A percentile compares a stretch with the other conserved stretches of the same genome.
Evolutionary conservation across 768 basidiomycete species (phyloP).

Genomic region (Mycena rosella): DNA sequence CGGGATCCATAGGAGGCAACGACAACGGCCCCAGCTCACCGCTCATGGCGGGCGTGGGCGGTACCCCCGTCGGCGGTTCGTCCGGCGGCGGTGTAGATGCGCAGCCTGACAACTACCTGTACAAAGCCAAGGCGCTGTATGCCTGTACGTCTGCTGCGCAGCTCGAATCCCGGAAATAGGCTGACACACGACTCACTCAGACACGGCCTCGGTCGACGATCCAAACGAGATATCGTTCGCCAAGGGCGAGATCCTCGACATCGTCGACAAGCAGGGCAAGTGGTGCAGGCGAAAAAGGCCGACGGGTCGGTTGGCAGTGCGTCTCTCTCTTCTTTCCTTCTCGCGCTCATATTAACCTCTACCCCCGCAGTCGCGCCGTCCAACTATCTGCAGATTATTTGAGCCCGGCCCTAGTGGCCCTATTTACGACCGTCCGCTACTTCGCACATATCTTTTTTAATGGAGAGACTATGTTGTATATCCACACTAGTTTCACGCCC

Average conservation of each 20-base stretch:
- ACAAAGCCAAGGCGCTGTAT: constrained; percentile 92
- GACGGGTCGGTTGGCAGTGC: constrained; percentile 85
- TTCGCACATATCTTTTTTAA: constrained; percentile 27
- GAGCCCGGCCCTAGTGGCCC: constrained; percentile 41
- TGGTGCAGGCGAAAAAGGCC: constrained; percentile 90
- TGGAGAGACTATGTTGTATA: constrained; percentile 39
- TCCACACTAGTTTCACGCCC: constrained; percentile 32
- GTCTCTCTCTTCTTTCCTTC: constrained; percentile 47
- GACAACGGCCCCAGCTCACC: constrained; percentile 74
- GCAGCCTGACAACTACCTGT: constrained; percentile 62
- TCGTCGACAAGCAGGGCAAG: constrained; percentile 92
- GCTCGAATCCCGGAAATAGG: constrained; percentile 37
- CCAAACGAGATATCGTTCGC: constrained; percentile 95
- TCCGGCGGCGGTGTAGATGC: constrained; percentile 40
- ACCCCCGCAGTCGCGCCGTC: constrained; percentile 77
- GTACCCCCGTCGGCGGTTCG: constrained; percentile 56
- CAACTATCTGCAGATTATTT: constrained; percentile 87
- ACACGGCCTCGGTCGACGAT: constrained; percentile 94
- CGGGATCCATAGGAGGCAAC: constrained; percentile 57
- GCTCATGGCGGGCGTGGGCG: constrained; percentile 74
- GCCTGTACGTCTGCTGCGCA: constrained; percentile 68
- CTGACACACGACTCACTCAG: constrained; percentile 55
- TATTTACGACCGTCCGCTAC: constrained; percentile 38
- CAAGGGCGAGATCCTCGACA: constrained; percentile 94
- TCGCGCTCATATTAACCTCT: constrained; percentile 4